Evolutionary conservation across 179 eudicot species (phyloP).

Genomic region (Vitellaria paradoxa): DNA sequence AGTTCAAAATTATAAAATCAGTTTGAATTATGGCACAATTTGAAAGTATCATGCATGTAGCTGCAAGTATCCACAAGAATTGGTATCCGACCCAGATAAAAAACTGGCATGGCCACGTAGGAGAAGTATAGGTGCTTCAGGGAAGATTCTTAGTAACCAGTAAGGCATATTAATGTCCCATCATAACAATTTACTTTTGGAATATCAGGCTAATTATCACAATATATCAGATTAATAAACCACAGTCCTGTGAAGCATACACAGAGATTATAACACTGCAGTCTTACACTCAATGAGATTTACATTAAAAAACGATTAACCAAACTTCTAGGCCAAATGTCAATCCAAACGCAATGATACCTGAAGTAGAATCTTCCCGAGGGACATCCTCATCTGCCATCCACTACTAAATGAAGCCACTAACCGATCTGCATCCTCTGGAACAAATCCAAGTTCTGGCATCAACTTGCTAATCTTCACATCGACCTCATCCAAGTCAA

Average conservation of each 20-base stretch:
- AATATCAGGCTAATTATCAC: neutral
- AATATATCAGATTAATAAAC: neutral
- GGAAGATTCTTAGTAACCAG: too few species aligned
- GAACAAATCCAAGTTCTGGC: constrained; percentile 86
- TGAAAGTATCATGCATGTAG: neutral
- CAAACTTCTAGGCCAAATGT: neutral
- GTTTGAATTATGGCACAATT: neutral
- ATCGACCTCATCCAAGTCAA: constrained; percentile 76
- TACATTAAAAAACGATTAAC: neutral
- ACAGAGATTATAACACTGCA: neutral
- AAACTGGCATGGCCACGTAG: neutral
- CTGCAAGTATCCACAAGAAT: neutral
- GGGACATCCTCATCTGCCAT: constrained; percentile 99
- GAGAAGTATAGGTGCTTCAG: neutral
- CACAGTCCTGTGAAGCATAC: neutral
- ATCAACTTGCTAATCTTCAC: constrained; percentile 82
- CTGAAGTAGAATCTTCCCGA: constrained; percentile 97
- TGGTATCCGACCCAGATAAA: neutral
- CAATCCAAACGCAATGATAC: constrained; percentile 32
- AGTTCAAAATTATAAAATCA: neutral
- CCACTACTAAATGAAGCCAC: constrained; percentile 98
- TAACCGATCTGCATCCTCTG: constrained; percentile 88
- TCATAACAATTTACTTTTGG: neutral
- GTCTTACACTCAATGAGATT: neutral
- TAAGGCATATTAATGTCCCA: neutral